Evolutionary conservation across 495 filamentous ascomycete species (phyloP), one percentile per base, ranked within the genome.

Genomic region (Neurospora terricola): DNA sequence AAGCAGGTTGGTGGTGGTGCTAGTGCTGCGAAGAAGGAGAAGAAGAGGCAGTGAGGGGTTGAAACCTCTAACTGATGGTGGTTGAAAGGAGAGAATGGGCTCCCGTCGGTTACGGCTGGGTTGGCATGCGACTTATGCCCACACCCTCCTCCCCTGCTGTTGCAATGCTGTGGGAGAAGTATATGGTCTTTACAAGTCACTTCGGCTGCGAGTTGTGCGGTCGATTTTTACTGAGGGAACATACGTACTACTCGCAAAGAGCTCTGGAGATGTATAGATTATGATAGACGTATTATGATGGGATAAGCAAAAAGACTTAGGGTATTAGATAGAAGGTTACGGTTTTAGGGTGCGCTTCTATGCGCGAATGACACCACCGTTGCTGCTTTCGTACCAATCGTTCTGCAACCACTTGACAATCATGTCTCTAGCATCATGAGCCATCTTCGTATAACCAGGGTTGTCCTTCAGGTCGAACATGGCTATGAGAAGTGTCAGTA

Each of bases 381-480:
- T 75, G 62, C 82, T 84, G 69, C 77, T 79, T 59, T 85, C 80
- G 54, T 87, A 86, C 85, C 85, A 87, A 18, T 87, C 87, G 40
- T 85, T 87, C 18, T 80, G 80, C n/a, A 83, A 76, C 90, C 90
- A 92, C 21, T 80, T 73, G 1, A 84, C 83, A 68, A 93, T 84
- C 76, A 90, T 81, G 69, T 89, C 86, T 79, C 88, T 91, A 38
- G 93, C 90, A 71, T 90, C 81, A 48, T 88, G 85, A 9, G 89
- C 82, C 79, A 98, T 84, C 39, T 83, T 85, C 75, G 88, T 86
- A 76, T 94, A 97, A 16, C 88, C 92, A 12, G 93, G 91, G 79
- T 98, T 97, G 45, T 92, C 87, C 76, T 87, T 91, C 8, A 90
- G 87, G 71, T 88, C 84, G 76, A 98, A 98, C 94, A 98, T 97